Base-by-base conservation (phyloP, 768 basidiomycete genomes). In the Rhodotorula toruloides region DNA sequence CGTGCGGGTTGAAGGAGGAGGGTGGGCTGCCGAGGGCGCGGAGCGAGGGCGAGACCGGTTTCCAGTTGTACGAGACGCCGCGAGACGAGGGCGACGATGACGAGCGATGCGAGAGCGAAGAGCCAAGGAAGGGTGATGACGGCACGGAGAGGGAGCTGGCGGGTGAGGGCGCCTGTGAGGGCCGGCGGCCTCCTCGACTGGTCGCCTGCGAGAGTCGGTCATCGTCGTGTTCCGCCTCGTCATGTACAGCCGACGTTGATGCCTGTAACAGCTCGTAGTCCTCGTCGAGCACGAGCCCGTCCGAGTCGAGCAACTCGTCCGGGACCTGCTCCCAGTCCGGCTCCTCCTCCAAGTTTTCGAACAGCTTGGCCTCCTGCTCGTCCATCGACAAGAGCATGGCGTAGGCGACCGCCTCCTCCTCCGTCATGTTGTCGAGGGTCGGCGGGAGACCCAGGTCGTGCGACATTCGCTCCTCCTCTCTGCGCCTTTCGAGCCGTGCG, bases 351-450 rank as follows among this genome's bases (percentile, higher is more conserved):
- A 22, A 25, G 21, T 14, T 19, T 25, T 34, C 48, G 37, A 54
- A 25, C 17, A 58, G 31, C 11, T 57, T 53, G 27, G 14, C 25
- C 52, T 70, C 68, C 31, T 62, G 34, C 31, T 70, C 64, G 25
- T 70, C 69, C 4, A 37, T 40, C 13, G 61, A 63, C 11, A 70
- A 53, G 52, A 70, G 63, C 57, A 62, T 55, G 7, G 69, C 69
- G n/a, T 63, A 63, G 11, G 61, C 64, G 53, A 70, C 54, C 31
- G 69, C 69, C 44, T 70, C 69, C 17, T 65, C 63, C 39, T 70
- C 69, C 5, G 69, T 70, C 60, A 70, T 55, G 44, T 63, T 65
- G 14, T 62, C 64, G 36, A 70, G 64, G 19, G 56, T 31, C 3
- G 64, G 64, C 13, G 69, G 69, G 4, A 70, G 43, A 31, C 69